Evolutionary conservation across 2,329 filamentous ascomycete genomes (phyloP), one percentile per base, ranked within the genome.

Genomic region (Chrysoporthe puriensis): DNA sequence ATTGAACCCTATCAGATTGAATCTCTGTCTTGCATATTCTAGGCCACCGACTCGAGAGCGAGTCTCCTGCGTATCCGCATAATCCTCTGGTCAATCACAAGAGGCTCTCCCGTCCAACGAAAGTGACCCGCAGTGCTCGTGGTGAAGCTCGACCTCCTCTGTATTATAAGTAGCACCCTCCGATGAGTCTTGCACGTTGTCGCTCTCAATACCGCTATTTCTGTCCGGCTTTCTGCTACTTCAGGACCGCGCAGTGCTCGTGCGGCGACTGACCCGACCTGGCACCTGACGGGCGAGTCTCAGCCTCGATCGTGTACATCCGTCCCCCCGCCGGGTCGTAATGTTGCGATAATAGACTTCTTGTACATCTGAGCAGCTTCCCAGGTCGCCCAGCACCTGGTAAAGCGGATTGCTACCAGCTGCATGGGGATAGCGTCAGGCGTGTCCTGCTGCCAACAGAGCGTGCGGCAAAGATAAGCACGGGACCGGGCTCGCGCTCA

Each of bases 151-250:
- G 26, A 59, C 43, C 18, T 67, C 52, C 9, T 64, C 52, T 6
- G 42, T 58, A 21, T 52, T 34, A 40, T 58, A n/a, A 1, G 59
- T 44, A 13, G 64, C 52, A 7, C 60, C 52, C 5, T 44, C 65
- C 13, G 65, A 52, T 52, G 59, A 34, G 9, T 46, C 54, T 21
- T 56, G 16, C n/a, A 46, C 32, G 40, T 44, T 60, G 13, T 67
- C 65, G 21, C 14, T 60, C 40, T 26, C n/a, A 26, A 21, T 0
- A 26, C 11, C 6, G 21, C 1, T 32, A 26, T 52, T 13, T 2
- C 61, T 32, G 14, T 63, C 52, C 13, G 52, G 18, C 26, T 4
- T n/a, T n/a, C 18, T 48, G 26, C 21, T 34, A 8, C 32, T 32
- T 13, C 11, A 18, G 4, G 14, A 21, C 11, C 14, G 8, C 21